A percentile compares a stretch with the other conserved stretches of the same genome.
Conservation (phyloP, 257 asterid species). For the Nemophila menziesii region DNA sequence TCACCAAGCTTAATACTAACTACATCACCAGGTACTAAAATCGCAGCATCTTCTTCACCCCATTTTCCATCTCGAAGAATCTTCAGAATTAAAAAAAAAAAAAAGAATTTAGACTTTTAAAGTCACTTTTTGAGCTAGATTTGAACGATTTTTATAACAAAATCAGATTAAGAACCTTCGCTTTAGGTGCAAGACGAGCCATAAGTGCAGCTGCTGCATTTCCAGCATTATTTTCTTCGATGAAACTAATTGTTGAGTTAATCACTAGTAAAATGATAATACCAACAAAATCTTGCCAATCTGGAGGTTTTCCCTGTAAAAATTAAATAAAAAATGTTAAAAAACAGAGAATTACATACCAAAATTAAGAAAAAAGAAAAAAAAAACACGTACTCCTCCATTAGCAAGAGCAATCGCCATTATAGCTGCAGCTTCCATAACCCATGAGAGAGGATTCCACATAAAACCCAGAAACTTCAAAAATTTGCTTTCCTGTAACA, state of each 20-base stretch:
- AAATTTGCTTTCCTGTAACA: conserved; percentile 74
- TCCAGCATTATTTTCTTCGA: conserved; percentile 98
- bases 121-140: not conserved
- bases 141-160: not conserved
- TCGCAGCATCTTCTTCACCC: conserved; percentile 77
- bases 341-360: not conserved
- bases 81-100: conserved; percentile 31
- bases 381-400: conserved; percentile 64
- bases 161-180: conserved; percentile 35
- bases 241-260: conserved; percentile 92
- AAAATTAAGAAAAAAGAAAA: conserved; percentile 7
- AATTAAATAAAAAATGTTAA: not conserved
- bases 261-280: conserved; percentile 78
- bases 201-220: conserved; percentile 99
- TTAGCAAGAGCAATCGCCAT: conserved; percentile 99
- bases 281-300: conserved; percentile 99
- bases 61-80: conserved; percentile 94
- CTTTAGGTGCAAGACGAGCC: conserved; percentile 98
- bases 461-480: conserved; percentile 88
- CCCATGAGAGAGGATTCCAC: conserved; percentile 99
- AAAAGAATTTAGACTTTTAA: conserved; percentile 9
- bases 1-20: conserved; percentile 89
- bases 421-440: conserved; percentile 99
- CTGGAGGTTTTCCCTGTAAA: conserved; percentile 92
- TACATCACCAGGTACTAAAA: conserved; percentile 86